Base-by-base conservation (phyloP, 2,329 filamentous ascomycete genomes). In the Fusarium multiceps region DNA sequence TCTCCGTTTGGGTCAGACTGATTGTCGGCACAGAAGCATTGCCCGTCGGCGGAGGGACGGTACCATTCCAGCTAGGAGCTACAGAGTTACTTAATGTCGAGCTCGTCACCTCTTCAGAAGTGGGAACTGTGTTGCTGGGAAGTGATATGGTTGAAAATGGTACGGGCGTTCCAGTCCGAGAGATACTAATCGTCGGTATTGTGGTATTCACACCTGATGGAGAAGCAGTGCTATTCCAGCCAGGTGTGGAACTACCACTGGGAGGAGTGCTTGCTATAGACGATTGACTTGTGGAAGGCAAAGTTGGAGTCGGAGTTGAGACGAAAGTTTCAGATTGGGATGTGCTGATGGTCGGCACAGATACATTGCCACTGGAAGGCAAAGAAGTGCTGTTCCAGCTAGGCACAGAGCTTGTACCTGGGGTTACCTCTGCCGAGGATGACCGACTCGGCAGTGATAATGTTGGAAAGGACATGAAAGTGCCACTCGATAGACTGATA, bases 301-400 rank as follows among this genome's bases (percentile, higher is more conserved):
- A 12, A 18, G 46, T 51, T 3, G 45, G 32, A 7, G 55, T 53
- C 14, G 46, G 42, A 20, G 55, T 56, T 0, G 66, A 48, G 2
- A 53, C 8, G 9, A 46, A 32, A 1, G 60, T 66, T 30, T 43
- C 50, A 2, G 66, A 59, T 3, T 21, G 28, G 1, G 61, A 45
- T 27, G 43, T 37, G 16, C 43, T 55, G 20, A 62, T 43, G 12
- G 55, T 55, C 3, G 63, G 57, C 10, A 32, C 20, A 6, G 57
- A 65, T 14, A 37, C 11, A 12, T 51, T 65, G 3, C 60, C 14
- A 3, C 50, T 18, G 0, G 60, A 28, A 12, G 41, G 32, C 10
- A 49, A 21, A 32, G 60, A 63, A 2, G 60, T 62, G 25, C 34
- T 53, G 18, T 56, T 63, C 37, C 51, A 53, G 30, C 47, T 46